Conservation (phyloP, 176 grass and related monocot genomes). For the Lolium rigidum region DNA sequence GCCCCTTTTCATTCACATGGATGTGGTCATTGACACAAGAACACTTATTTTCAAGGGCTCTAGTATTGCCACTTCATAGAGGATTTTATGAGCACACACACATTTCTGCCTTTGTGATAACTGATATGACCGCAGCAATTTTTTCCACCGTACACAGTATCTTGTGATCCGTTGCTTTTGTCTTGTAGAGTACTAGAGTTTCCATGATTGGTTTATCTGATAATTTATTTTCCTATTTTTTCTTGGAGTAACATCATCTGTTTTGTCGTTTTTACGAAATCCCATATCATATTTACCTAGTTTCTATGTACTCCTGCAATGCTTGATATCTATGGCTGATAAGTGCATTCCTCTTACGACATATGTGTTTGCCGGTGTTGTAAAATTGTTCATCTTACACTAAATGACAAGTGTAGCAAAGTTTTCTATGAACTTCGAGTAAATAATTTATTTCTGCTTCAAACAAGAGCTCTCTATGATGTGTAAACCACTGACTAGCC, state of each 20-base stretch:
- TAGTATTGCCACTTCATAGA: conserved; percentile 25
- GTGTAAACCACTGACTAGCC: background rate
- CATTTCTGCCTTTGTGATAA: conserved; percentile 10
- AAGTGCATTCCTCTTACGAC: conserved; percentile 10
- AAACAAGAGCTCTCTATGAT: background rate
- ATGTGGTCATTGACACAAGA: background rate
- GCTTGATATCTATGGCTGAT: background rate
- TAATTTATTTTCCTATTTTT: too few species aligned
- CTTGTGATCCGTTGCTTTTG: background rate
- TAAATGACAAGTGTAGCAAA: too few species aligned
- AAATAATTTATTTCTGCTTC: background rate
- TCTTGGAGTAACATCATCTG: too few species aligned
- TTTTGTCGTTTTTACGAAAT: background rate
- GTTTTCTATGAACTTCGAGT: background rate
- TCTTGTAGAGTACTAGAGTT: background rate
- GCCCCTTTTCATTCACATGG: conserved; percentile 27
- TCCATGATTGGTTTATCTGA: too few species aligned
- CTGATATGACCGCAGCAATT: background rate
- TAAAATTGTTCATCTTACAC: conserved; percentile 11
- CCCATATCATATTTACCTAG: conserved; percentile 8
- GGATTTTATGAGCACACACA: conserved; percentile 3
- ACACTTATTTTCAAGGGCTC: conserved; percentile 1
- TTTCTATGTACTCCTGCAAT: background rate
- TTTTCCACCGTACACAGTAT: background rate
- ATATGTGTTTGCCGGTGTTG: background rate